Evolutionary conservation across 257 asterid species (phyloP), one percentile per base, ranked within the genome.

Genomic region (Rubia yunnanensis): DNA sequence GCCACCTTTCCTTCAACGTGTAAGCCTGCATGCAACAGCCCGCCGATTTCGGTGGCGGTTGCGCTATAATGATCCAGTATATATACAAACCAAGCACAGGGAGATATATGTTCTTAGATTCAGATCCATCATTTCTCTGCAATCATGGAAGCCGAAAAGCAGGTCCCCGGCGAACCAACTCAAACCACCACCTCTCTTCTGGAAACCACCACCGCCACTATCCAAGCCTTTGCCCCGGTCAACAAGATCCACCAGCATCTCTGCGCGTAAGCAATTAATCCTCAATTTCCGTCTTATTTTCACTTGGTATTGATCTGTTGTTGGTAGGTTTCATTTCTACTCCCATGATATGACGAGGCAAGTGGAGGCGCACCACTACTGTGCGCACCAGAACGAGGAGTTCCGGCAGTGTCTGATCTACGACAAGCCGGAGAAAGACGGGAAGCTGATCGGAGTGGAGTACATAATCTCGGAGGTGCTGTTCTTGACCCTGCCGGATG

Each of bases 321-420:
- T 14, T 27, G 17, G 57, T 74, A 88, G 96, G 35, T 92, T 92
- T 70, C 98, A 92, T 77, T 89, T 87, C 85, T 92, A 92, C 20
- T 96, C 84, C 0, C 65, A 89, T 32, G 98, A 92, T 69, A 92
- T 92, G 98, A 87, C 89, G 0, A 70, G 95, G 31, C 98, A 92
- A 59, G 97, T 92, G 46, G 98, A 92, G 79, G 94, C 98, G 0
- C 98, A 92, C 91, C 98, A 92, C 72, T 92, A 76, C 69, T 92
- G 97, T 50, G 87, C 80, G 0, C 95, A 87, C 73, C 91, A 79
- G 35, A 89, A 89, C 34, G 94, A 92, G 38, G 96, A 92, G 5
- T 87, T 92, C 80, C 79, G 96, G 69, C 98, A 92, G 76, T 89
- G 97, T 28, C 80, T 89, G 0, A 85, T 92, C 63, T 92, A 89